Evolutionary conservation across 345 rosid genomes (phyloP).

Genomic region (Eucalyptus marginata): DNA sequence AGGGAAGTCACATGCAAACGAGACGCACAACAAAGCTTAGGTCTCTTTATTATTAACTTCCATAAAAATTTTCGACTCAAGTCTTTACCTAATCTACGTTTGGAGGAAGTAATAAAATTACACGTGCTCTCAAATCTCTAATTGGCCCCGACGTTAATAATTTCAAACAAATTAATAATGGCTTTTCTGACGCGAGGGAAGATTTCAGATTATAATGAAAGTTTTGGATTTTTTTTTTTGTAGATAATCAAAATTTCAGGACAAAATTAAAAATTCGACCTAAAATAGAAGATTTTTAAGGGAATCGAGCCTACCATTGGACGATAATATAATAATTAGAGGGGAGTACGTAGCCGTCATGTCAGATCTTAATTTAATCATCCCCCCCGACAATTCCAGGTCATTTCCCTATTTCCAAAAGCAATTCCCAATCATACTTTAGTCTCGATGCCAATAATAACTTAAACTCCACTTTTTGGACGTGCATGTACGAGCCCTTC

Average conservation of each 20-base stretch:
- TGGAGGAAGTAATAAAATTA: background rate
- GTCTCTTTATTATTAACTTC: background rate
- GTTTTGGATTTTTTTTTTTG: background rate
- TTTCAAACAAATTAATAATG: background rate
- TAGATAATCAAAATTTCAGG: background rate
- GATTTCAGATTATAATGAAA: no score
- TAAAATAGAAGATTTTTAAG: background rate
- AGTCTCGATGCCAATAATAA: background rate
- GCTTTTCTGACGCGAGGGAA: background rate
- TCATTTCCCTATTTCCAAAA: background rate
- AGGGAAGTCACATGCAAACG: background rate
- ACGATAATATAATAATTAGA: background rate
- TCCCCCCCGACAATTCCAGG: background rate
- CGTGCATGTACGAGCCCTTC: background rate
- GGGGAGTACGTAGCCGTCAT: background rate
- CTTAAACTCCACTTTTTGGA: background rate
- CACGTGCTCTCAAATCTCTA: background rate
- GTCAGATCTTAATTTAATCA: background rate
- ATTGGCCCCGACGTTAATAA: fast-evolving
- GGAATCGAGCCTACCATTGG: background rate
- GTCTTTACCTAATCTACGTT: background rate
- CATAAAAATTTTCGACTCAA: background rate
- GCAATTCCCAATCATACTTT: background rate
- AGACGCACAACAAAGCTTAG: background rate
- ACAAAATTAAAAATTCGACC: background rate